Base-by-base conservation (phyloP, 164 flowering plant genomes). In the Akebia trifoliata region DNA sequence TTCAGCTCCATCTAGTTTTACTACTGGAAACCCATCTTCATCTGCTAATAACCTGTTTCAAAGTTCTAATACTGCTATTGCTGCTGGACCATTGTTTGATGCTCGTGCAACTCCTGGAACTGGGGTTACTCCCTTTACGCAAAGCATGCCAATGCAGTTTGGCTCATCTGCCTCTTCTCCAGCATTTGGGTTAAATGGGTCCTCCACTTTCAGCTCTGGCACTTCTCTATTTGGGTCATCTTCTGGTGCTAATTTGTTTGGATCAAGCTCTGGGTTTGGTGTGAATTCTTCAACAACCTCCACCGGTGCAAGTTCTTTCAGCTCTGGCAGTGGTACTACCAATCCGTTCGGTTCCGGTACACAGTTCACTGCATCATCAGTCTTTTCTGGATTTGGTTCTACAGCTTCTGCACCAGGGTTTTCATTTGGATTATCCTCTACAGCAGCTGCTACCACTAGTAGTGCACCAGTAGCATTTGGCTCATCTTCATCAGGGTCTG, bases 141-240 rank as follows among this genome's bases (percentile, higher is more conserved):
- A 72, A 36, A 76, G 71, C 50, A 56, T 58, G 29, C 74, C 85
- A 0, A 28, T 63, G 63, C 83, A 76, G 35, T 76, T 74, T 57
- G 72, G 76, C 29, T 73, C 93, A 45, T 66, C 95, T 65, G 59
- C 70, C 9, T 49, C 85, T 47, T 43, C 79, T 40, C 62, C 81
- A 11, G 38, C 70, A 1, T 79, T 64, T 61, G 83, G 84, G 10
- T 58, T 62, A 31, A 46, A 66, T 49, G 75, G 69, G 11, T 61
- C 72, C 53, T 38, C 86, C 4, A 1, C 75, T n/a, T 69, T 67
- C 36, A 55, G 66, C 24, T 61, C 88, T 59, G 57, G 68, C 20
- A 71, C 56, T 60, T 60, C 86, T 31, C 24, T 51, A 2, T 78
- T 72, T 65, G 69, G 75, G 40, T 67, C 86, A 36, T 20, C 67